These are phyloP conservation scores for Coccinonectria pachysandricola DNA, from an alignment of 2,329 filamentous ascomycete genomes.

Conservation along the genomic window DNA sequence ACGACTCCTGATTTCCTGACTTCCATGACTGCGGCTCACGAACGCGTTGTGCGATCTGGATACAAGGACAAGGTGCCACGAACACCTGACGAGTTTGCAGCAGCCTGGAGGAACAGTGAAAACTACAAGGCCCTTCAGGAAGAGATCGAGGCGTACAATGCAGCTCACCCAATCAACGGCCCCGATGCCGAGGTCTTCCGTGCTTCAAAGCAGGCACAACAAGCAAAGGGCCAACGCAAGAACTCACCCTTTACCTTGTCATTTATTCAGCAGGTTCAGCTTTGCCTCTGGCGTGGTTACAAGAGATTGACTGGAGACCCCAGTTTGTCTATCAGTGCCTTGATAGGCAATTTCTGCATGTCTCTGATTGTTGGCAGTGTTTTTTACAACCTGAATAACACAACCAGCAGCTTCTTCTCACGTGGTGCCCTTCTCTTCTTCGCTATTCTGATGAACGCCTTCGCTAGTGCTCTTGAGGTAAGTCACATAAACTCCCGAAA, in stretches of 20 bases:
- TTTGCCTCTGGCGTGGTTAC: slow-evolving; percentile 76
- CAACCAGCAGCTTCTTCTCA: slow-evolving; percentile 65
- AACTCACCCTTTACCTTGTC: slow-evolving; percentile 79
- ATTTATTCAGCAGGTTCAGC: slow-evolving; percentile 59
- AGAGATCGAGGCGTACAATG: slow-evolving; percentile 48
- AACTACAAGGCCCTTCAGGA: slow-evolving; percentile 40
- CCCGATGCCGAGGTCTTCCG: slow-evolving; percentile 48
- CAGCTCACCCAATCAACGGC: slow-evolving; percentile 40
- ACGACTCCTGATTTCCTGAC: slow-evolving; percentile 65
- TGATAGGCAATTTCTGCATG: slow-evolving; percentile 65
- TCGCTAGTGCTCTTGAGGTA: slow-evolving; percentile 66
- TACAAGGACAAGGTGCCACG: slow-evolving; percentile 47
- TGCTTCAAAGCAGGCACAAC: slow-evolving; percentile 41
- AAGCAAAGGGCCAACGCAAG: slow-evolving; percentile 48
- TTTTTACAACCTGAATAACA: slow-evolving; percentile 62
- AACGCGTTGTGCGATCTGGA: slow-evolving; percentile 45
- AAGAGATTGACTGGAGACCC: slow-evolving; percentile 68
- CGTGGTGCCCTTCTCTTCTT: slow-evolving; percentile 80
- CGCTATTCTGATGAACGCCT: slow-evolving; percentile 77
- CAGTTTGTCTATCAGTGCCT: slow-evolving; percentile 57
- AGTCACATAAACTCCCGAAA: slow-evolving; percentile 10
- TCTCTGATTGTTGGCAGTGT: slow-evolving; percentile 69
- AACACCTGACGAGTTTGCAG: slow-evolving; percentile 52
- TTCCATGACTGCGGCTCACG: slow-evolving; percentile 52
- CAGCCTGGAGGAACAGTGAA: slow-evolving; percentile 45